phyloP scores from a whole-genome alignment of 768 basidiomycete genomes.

The Sistotremastrum niveocremeum region DNA sequence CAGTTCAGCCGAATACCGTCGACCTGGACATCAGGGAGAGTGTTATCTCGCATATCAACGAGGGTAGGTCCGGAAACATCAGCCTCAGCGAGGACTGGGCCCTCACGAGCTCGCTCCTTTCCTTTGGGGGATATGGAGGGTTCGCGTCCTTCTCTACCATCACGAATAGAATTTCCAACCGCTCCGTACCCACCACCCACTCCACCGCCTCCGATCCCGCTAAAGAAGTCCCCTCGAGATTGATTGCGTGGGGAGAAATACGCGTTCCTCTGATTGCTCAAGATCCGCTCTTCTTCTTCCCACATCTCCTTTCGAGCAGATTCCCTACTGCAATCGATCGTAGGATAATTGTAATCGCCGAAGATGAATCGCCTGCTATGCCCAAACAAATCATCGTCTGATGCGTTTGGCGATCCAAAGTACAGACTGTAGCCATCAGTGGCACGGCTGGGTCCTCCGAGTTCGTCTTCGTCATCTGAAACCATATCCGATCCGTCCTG shows the following conservation, averaged over 20 bases:
- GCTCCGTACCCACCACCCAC: slow-evolving; percentile 42
- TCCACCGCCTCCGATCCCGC: slow-evolving; percentile 18
- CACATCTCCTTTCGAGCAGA: slow-evolving; percentile 49
- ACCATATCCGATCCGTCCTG: slow-evolving; percentile 48
- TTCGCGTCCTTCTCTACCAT: neutral
- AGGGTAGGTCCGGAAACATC: slow-evolving; percentile 16
- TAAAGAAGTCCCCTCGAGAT: slow-evolving; percentile 28
- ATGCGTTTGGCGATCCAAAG: slow-evolving; percentile 56
- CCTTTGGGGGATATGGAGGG: neutral
- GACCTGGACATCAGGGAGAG: slow-evolving; percentile 17
- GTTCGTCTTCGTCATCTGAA: slow-evolving; percentile 15
- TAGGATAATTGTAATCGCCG: slow-evolving; percentile 84
- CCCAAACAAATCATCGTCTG: slow-evolving; percentile 63
- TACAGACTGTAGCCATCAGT: slow-evolving; percentile 36
- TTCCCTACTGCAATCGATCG: slow-evolving; percentile 79
- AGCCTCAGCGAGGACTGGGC: slow-evolving; percentile 4
- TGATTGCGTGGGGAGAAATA: slow-evolving; percentile 39
- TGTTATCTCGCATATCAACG: slow-evolving; percentile 37
- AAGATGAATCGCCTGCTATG: slow-evolving; percentile 73
- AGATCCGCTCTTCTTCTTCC: slow-evolving; percentile 76
- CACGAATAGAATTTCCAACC: slow-evolving; percentile 14
- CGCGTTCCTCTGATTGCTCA: slow-evolving; percentile 60
- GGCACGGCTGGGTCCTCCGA: slow-evolving; percentile 14
- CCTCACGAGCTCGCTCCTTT: slow-evolving; percentile 1
- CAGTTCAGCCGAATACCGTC: slow-evolving; percentile 33